phyloP scores from a whole-genome alignment of 2,329 filamentous ascomycete species.

The Pseudocercospora musae region DNA sequence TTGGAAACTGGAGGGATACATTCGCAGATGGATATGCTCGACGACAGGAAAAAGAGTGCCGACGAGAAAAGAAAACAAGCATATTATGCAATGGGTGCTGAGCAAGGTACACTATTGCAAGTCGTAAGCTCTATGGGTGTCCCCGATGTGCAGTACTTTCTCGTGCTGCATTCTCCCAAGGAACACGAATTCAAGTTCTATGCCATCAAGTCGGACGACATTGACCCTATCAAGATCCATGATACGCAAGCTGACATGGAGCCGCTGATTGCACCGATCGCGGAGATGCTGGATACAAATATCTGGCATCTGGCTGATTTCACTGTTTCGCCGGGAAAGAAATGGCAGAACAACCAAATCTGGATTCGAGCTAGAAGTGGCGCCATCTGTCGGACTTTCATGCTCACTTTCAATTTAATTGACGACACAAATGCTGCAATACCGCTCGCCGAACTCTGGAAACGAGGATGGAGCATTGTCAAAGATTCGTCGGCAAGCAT shows the following conservation, averaged over 20 bases:
- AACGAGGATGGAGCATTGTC: slow-evolving; percentile 45
- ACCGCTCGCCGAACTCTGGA: slow-evolving; percentile 69
- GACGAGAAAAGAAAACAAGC: slow-evolving; percentile 46
- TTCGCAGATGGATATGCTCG: slow-evolving; percentile 73
- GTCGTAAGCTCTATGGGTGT: slow-evolving; percentile 48
- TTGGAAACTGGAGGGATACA: slow-evolving; percentile 74
- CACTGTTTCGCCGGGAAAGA: slow-evolving; percentile 38
- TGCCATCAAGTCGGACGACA: slow-evolving; percentile 54
- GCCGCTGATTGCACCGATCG: slow-evolving; percentile 59
- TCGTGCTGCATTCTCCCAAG: slow-evolving; percentile 84
- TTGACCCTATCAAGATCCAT: slow-evolving; percentile 11
- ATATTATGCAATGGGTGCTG: slow-evolving; percentile 74
- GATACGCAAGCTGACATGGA: slow-evolving; percentile 56
- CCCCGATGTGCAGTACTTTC: slow-evolving; percentile 47
- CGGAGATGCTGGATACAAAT: slow-evolving; percentile 50
- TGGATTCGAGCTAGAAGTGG: slow-evolving; percentile 56
- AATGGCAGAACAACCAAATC: slow-evolving; percentile 42
- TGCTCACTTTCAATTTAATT: slow-evolving; percentile 70
- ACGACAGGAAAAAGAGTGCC: slow-evolving; percentile 49
- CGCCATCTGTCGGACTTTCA: slow-evolving; percentile 59
- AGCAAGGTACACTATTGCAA: slow-evolving; percentile 72
- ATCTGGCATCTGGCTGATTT: slow-evolving; percentile 52
- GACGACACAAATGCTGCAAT: slow-evolving; percentile 49
- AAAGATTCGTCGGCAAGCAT: slow-evolving; percentile 42
- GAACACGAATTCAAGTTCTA: slow-evolving; percentile 95